Conservation (phyloP, 2,329 filamentous ascomycete species). For the Fusarium keratoplasticum region DNA sequence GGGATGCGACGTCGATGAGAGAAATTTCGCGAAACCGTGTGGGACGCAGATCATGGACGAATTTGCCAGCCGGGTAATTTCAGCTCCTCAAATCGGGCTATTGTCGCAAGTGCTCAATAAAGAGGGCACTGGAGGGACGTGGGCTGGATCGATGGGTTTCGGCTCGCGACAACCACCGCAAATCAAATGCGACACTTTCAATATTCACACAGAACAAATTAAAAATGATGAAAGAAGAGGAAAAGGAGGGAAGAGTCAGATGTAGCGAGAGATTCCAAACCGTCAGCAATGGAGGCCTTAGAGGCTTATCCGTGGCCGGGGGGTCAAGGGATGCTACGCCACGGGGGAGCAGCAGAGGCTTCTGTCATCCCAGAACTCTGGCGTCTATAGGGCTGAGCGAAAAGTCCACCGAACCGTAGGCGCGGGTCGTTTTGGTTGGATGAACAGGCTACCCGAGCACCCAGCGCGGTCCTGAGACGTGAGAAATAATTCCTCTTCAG, state of each 20-base stretch:
- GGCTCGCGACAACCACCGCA: constrained; percentile 12
- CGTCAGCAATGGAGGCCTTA: constrained; percentile 45
- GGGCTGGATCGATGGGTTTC: constrained; percentile 2
- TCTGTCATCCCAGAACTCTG: constrained; percentile 29
- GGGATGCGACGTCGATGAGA: constrained; percentile 16
- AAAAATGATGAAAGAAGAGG: constrained; percentile 9
- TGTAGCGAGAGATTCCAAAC: constrained; percentile 24
- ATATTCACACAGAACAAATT: constrained; percentile 6
- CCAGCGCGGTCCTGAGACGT: constrained; percentile 23
- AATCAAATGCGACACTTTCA: not conserved
- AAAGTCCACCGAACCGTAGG: constrained; percentile 32
- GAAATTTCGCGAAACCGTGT: constrained; percentile 12
- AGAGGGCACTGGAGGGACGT: not conserved
- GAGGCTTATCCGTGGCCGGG: constrained; percentile 33
- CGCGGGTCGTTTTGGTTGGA: constrained; percentile 30
- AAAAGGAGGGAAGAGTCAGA: constrained; percentile 23
- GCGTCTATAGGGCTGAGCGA: constrained; percentile 42
- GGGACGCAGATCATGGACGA: constrained; percentile 23
- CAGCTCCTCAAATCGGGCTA: not conserved
- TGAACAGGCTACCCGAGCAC: constrained; percentile 13
- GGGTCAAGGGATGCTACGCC: constrained; percentile 43
- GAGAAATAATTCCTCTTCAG: constrained; percentile 29
- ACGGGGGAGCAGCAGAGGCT: constrained; percentile 38
- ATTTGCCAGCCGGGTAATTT: constrained; percentile 21
- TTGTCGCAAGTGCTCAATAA: constrained; percentile 16